phyloP scores from a whole-genome alignment of 805 yeast species.

The Scheffersomyces stipitis region DNA sequence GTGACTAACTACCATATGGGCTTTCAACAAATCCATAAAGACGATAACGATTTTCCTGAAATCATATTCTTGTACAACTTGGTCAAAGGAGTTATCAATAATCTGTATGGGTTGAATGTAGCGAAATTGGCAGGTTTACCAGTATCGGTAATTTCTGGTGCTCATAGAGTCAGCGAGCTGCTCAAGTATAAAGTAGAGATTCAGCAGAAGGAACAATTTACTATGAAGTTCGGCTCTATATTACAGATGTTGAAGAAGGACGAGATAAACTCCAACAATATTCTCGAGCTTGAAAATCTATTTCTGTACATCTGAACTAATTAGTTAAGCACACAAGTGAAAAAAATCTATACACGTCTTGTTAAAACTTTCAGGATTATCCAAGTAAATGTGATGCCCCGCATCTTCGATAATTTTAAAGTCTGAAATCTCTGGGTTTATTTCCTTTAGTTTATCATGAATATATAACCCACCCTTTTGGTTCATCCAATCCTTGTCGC shows the following conservation, averaged over 20 bases:
- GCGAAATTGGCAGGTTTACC: conserved; percentile 74
- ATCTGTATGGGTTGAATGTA: conserved; percentile 83
- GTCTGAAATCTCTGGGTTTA: conserved; percentile 14
- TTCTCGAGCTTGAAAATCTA: not conserved
- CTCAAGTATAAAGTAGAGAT: conserved; percentile 29
- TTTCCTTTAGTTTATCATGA: conserved; percentile 20
- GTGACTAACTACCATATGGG: conserved; percentile 75
- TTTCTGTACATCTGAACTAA: not conserved
- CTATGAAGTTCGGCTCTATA: not conserved
- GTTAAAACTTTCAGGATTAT: conserved; percentile 36
- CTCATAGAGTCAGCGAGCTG: conserved; percentile 37
- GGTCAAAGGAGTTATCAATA: conserved; percentile 40
- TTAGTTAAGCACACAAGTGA: conserved; percentile 1
- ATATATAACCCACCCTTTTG: conserved; percentile 35
- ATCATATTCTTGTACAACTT: conserved; percentile 39
- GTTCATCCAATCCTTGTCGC: conserved; percentile 48
- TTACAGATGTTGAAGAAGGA: not conserved
- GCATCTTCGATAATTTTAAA: conserved; percentile 31
- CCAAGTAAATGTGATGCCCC: conserved; percentile 45
- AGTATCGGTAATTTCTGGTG: conserved; percentile 42
- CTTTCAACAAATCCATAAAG: conserved; percentile 42
- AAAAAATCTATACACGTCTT: conserved; percentile 22
- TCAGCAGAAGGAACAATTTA: conserved; percentile 1
- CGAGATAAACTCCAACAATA: not conserved
- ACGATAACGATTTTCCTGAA: conserved; percentile 33